A percentile compares a stretch with the other conserved stretches of the same genome.
Evolutionary conservation across 2,329 filamentous ascomycete genomes (phyloP).

Genomic region (Aspergillus tubingensis): DNA sequence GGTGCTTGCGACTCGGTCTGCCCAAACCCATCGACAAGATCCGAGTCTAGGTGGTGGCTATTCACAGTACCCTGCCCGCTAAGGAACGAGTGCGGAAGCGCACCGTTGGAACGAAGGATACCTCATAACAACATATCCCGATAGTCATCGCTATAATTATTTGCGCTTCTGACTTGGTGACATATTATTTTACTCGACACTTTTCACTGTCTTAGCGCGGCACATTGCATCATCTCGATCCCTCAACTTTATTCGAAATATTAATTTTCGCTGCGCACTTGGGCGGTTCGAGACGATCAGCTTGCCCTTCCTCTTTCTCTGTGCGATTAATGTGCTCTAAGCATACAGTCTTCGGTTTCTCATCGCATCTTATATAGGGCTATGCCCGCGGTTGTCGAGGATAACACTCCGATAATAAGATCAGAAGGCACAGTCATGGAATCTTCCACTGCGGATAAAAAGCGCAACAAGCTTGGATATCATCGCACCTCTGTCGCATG

Average conservation of each 20-base stretch:
- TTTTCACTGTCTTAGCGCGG: neutral
- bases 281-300: neutral
- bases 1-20: conserved; percentile 14
- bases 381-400: conserved; percentile 42
- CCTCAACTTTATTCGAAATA: neutral
- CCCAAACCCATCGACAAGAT: conserved; percentile 19
- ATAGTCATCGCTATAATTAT: conserved; percentile 9
- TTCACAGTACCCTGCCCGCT: conserved; percentile 11
- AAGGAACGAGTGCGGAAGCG: conserved; percentile 21
- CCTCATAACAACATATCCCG: conserved; percentile 11
- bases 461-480: conserved; percentile 91
- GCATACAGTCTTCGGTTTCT: conserved; percentile 21
- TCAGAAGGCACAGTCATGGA: conserved; percentile 41
- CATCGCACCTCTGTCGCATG: conserved; percentile 94
- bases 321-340: conserved; percentile 31
- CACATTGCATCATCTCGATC: neutral
- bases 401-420: conserved; percentile 35
- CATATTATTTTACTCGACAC: neutral
- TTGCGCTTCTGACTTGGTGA: conserved; percentile 1
- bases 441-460: conserved; percentile 58
- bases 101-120: conserved; percentile 19
- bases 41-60: conserved; percentile 14
- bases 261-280: neutral
- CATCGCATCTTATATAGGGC: conserved; percentile 32
- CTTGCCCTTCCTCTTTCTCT: neutral